phyloP scores from a whole-genome alignment of 2,329 filamentous ascomycete species.

The Aureobasidium sp. region DNA sequence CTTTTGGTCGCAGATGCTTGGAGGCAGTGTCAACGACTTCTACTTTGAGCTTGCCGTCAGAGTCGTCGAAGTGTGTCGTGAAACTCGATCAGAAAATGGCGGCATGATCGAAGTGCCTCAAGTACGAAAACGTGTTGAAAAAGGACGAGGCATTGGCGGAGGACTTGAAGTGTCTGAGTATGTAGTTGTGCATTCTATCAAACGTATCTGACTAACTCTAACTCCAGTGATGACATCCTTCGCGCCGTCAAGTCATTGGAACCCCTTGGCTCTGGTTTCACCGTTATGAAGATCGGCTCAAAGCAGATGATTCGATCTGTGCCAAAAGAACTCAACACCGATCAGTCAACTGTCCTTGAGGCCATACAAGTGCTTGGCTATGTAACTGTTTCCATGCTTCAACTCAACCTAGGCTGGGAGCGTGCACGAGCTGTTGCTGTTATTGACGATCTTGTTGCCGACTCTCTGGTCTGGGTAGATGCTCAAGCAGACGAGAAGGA shows the following conservation, averaged over 20 bases:
- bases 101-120: conserved; percentile 81
- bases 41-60: conserved; percentile 97
- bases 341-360: conserved; percentile 88
- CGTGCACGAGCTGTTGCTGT: conserved; percentile 77
- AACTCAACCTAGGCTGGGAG: conserved; percentile 79
- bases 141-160: conserved; percentile 67
- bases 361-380: conserved; percentile 84
- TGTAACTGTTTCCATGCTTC: conserved; percentile 81
- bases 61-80: conserved; percentile 84
- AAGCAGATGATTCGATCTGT: conserved; percentile 85
- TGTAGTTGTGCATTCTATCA: conserved; percentile 20
- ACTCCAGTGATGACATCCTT: conserved; percentile 69
- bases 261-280: conserved; percentile 82
- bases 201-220: background rate
- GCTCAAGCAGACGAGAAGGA: conserved; percentile 77
- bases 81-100: conserved; percentile 82
- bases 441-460: conserved; percentile 78
- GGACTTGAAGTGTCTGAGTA: conserved; percentile 72
- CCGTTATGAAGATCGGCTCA: conserved; percentile 71
- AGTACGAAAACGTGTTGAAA: conserved; percentile 65
- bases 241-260: conserved; percentile 79
- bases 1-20: conserved; percentile 88
- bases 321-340: conserved; percentile 88
- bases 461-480: conserved; percentile 92
- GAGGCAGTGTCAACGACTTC: conserved; percentile 90